A percentile compares a stretch with the other conserved stretches of the same genome.
Evolutionary conservation across 495 filamentous ascomycete species (phyloP).

Genomic region (Pseudevernia furfuracea): DNA sequence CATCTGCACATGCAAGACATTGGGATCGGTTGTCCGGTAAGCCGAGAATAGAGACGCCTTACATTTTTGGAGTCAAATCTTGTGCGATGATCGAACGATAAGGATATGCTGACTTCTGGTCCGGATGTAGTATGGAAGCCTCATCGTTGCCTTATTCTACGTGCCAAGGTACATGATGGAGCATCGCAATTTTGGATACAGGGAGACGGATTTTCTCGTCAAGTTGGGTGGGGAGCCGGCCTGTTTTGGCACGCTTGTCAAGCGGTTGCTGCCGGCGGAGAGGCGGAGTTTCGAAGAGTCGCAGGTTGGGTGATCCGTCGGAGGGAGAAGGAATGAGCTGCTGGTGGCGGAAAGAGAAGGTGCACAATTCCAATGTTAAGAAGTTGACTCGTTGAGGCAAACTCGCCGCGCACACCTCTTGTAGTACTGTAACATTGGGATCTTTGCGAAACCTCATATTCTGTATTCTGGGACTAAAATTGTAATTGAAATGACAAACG

Average conservation of each 20-base stretch:
- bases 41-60: neutral
- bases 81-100: neutral
- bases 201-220: neutral
- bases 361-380: neutral
- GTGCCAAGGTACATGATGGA: constrained; percentile 7
- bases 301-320: neutral
- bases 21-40: neutral
- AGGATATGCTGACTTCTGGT: neutral
- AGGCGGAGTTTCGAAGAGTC: neutral
- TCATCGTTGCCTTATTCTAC: neutral
- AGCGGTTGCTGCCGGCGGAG: neutral
- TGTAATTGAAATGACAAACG: too few relatives aligned
- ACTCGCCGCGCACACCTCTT: neutral
- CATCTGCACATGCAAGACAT: neutral
- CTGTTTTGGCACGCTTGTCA: neutral
- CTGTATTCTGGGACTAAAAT: neutral
- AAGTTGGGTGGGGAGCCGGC: neutral
- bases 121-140: neutral
- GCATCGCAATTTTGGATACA: neutral
- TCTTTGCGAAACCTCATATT: neutral
- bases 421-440: neutral
- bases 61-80: neutral
- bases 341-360: neutral
- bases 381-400: too few relatives aligned
- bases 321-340: neutral